These are phyloP conservation scores for Diddensiella transvaalensis DNA, from an alignment of 805 yeast genomes.

Conservation along the genomic window DNA sequence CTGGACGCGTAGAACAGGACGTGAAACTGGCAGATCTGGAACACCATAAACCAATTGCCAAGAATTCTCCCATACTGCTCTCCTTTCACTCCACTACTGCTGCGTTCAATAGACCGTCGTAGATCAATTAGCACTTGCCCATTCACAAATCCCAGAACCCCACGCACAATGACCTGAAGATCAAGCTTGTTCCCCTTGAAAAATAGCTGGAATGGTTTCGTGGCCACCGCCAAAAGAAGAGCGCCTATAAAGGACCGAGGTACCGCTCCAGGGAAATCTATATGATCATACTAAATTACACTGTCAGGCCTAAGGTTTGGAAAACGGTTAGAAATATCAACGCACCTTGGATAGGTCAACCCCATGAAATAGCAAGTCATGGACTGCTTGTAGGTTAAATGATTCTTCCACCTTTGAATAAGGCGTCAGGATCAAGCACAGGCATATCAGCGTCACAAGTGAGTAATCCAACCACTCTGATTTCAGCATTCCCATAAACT, in stretches of 20 bases:
- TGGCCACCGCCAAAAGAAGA: constrained; percentile 45
- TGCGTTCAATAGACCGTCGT: constrained; percentile 38
- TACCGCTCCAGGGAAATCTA: constrained; percentile 80
- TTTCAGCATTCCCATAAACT: constrained; percentile 20
- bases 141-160: constrained; percentile 60
- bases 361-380: constrained; percentile 73
- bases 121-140: constrained; percentile 49
- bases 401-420: constrained; percentile 93
- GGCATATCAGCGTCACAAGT: constrained; percentile 45
- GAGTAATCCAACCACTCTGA: constrained; percentile 34
- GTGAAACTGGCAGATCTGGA: constrained; percentile 73
- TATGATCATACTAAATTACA: constrained; percentile 62
- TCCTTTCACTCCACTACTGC: neutral
- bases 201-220: constrained; percentile 34
- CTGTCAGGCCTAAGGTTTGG: constrained; percentile 3
- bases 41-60: constrained; percentile 51
- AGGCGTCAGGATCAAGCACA: constrained; percentile 60
- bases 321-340: constrained; percentile 1
- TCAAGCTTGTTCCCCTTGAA: constrained; percentile 40
- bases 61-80: constrained; percentile 2
- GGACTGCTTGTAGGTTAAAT: constrained; percentile 83
- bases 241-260: constrained; percentile 84
- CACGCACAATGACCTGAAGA: constrained; percentile 55
- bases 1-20: constrained; percentile 75
- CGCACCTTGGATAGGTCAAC: constrained; percentile 31